phyloP scores from a whole-genome alignment of 75 land plant genomes.

The Cryptomeria japonica region DNA sequence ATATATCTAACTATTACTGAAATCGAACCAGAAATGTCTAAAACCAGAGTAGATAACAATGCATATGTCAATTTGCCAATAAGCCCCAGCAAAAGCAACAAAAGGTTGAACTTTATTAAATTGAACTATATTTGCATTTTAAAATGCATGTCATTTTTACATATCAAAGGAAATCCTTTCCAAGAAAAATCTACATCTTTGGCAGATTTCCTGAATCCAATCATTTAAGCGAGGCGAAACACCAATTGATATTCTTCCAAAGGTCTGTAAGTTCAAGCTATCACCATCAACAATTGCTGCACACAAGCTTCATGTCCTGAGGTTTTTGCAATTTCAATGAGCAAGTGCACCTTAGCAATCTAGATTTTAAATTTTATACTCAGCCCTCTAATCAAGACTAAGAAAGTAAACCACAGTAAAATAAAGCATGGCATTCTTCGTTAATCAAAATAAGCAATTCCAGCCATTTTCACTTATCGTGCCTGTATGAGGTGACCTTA shows the following conservation, averaged over 20 bases:
- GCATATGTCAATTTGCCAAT: background rate
- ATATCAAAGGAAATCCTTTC: constrained; percentile 3
- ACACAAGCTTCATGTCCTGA: background rate
- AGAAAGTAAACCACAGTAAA: background rate
- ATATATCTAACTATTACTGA: background rate
- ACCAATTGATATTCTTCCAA: background rate
- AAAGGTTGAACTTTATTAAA: constrained; percentile 2
- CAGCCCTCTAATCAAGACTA: background rate
- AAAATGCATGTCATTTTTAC: constrained; percentile 1
- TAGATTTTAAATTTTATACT: background rate
- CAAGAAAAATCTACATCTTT: background rate
- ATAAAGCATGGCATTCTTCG: background rate
- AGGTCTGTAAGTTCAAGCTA: background rate
- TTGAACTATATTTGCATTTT: background rate
- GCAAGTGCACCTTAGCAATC: background rate
- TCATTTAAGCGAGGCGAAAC: background rate
- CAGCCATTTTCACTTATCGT: background rate
- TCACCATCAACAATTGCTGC: background rate
- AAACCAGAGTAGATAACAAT: background rate
- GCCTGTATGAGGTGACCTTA: background rate
- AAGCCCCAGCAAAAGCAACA: background rate
- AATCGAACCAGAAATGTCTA: background rate
- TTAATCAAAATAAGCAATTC: background rate
- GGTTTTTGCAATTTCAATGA: background rate
- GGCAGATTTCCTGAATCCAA: constrained; percentile 4